Evolutionary conservation across 345 rosid species (phyloP).

Genomic region (Balakata baccata): DNA sequence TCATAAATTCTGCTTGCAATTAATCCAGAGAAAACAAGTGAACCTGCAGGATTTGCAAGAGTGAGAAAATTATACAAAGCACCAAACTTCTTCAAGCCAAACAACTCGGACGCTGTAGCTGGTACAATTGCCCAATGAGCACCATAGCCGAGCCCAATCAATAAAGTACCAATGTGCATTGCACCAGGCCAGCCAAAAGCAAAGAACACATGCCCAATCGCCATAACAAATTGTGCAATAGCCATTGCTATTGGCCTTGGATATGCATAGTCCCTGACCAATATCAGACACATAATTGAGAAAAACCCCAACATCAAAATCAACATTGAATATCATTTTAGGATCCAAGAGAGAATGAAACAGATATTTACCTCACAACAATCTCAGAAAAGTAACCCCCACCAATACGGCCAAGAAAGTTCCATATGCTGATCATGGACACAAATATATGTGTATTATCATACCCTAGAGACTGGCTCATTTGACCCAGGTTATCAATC

Average conservation of each 20-base stretch:
- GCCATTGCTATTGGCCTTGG: constrained; percentile 90
- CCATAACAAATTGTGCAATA: constrained; percentile 76
- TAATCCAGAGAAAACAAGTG: constrained; percentile 84
- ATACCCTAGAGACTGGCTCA: constrained; percentile 88
- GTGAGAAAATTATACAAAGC: constrained; percentile 94
- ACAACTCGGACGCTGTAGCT: constrained; percentile 93
- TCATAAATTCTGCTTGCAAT: constrained; percentile 90
- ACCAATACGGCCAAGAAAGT: constrained; percentile 91
- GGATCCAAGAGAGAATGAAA: not conserved
- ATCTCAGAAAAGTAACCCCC: constrained; percentile 97
- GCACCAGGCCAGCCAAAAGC: constrained; percentile 95
- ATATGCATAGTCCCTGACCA: constrained; percentile 71
- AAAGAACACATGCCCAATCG: constrained; percentile 81
- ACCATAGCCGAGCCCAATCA: constrained; percentile 93
- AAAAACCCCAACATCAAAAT: constrained; percentile 2
- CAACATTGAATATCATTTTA: not conserved
- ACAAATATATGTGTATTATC: constrained; percentile 80
- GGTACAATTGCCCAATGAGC: constrained; percentile 99
- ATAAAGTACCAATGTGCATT: constrained; percentile 77
- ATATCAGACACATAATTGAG: constrained; percentile 7
- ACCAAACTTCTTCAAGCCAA: constrained; percentile 91
- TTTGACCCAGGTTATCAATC: constrained; percentile 96
- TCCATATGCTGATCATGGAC: constrained; percentile 98
- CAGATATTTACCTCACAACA: constrained; percentile 60
- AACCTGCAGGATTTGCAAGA: constrained; percentile 93